Evolutionary conservation across 2,329 filamentous ascomycete species (phyloP).

Genomic region (Trichoderma endophyticum): DNA sequence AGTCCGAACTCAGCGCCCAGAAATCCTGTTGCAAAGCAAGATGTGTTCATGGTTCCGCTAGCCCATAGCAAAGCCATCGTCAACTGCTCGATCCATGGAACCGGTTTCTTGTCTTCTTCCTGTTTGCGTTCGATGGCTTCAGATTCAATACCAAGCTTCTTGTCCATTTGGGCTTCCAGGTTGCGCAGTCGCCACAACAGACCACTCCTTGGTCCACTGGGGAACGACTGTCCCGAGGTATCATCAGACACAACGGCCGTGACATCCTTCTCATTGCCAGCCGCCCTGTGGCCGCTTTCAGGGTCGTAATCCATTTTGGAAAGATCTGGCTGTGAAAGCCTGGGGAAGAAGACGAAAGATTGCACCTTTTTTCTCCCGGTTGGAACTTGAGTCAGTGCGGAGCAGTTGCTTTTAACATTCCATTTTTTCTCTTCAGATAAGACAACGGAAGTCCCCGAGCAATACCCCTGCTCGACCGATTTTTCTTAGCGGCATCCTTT

Average conservation of each 20-base stretch:
- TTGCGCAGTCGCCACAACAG: constrained; percentile 38
- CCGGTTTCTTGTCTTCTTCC: constrained; percentile 38
- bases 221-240: not conserved
- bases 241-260: constrained; percentile 8
- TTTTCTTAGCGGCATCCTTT: not conserved
- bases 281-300: not conserved
- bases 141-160: constrained; percentile 47
- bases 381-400: not conserved
- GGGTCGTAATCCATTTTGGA: constrained; percentile 6
- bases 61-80: constrained; percentile 54
- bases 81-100: constrained; percentile 39
- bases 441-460: not conserved
- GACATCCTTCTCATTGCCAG: not conserved
- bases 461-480: not conserved
- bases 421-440: not conserved
- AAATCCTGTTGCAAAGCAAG: constrained; percentile 51
- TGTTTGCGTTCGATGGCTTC: constrained; percentile 45
- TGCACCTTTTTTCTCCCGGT: not conserved
- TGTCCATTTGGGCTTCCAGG: constrained; percentile 44
- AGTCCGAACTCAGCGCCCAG: constrained; percentile 49
- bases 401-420: not conserved
- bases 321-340: not conserved
- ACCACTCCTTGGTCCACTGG: constrained; percentile 19
- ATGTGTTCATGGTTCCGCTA: constrained; percentile 48
- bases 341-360: not conserved